phyloP scores from a whole-genome alignment of 768 basidiomycete species.

The Kwoniella dejecticola region DNA sequence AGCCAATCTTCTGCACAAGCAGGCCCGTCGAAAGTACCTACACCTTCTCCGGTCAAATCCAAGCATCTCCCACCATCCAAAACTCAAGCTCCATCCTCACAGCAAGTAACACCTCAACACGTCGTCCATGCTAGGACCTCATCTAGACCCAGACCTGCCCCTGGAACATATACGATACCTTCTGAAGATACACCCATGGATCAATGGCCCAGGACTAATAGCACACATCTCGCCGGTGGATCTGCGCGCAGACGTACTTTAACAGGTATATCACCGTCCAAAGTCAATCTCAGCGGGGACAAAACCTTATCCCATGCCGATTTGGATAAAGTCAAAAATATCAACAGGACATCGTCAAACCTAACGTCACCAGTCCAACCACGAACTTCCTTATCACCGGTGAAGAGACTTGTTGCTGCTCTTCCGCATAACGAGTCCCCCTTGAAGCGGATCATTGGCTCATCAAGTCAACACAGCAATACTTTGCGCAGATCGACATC shows the following conservation, averaged over 20 bases:
- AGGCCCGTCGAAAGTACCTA: background rate
- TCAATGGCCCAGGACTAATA: slow-evolving; percentile 16
- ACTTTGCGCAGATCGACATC: background rate
- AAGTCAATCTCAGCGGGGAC: too few species aligned
- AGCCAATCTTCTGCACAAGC: background rate
- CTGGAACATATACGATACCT: slow-evolving; percentile 17
- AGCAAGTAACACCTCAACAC: background rate
- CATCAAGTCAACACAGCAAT: background rate
- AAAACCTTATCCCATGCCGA: too few species aligned
- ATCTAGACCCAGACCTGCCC: slow-evolving; percentile 1
- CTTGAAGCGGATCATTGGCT: background rate
- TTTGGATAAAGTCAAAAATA: too few species aligned
- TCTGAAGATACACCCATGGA: slow-evolving; percentile 2
- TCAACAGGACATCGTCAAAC: too few species aligned
- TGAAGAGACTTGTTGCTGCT: too few species aligned
- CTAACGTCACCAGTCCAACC: too few species aligned
- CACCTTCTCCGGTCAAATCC: background rate
- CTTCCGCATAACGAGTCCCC: background rate
- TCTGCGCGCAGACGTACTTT: background rate
- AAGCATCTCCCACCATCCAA: slow-evolving; percentile 8
- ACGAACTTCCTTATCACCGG: too few species aligned
- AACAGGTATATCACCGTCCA: too few species aligned
- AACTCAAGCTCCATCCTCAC: background rate
- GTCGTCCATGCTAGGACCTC: background rate
- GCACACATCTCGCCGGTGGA: slow-evolving; percentile 13